These are phyloP conservation scores for Colletotrichum sp. DNA, from an alignment of 2,329 filamentous ascomycete species.

Conservation along the genomic window DNA sequence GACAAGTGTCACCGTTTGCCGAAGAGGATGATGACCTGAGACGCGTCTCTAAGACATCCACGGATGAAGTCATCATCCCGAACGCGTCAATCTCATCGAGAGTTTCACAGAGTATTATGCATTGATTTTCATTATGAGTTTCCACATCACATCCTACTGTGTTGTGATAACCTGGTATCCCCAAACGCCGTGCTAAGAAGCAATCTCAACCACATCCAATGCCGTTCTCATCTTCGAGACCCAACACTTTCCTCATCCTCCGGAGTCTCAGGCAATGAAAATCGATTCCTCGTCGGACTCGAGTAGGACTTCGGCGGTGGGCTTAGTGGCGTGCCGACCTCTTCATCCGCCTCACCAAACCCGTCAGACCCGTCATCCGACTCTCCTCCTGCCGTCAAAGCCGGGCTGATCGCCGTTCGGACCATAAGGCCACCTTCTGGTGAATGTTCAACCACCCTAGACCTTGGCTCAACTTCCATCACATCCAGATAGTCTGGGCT, in stretches of 20 bases:
- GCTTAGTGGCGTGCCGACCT: constrained; percentile 10
- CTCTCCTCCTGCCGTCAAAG: not conserved
- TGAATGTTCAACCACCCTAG: not conserved
- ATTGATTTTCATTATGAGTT: not conserved
- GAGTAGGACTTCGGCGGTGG: constrained; percentile 4
- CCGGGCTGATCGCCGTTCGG: not conserved
- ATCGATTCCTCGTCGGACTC: not conserved
- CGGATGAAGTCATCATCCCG: not conserved
- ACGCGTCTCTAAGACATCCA: not conserved
- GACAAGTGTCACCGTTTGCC: not conserved
- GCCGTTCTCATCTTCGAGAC: not conserved
- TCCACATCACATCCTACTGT: not conserved
- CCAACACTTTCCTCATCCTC: not conserved
- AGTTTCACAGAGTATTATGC: not conserved
- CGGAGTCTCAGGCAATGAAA: not conserved
- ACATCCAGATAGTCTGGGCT: not conserved
- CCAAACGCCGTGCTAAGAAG: not conserved
- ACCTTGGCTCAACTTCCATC: not conserved
- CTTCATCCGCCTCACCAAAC: not conserved
- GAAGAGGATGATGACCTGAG: not conserved
- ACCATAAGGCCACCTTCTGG: not conserved
- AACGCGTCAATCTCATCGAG: not conserved
- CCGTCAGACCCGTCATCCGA: constrained; percentile 5
- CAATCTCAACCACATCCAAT: not conserved
- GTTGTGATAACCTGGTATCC: not conserved